Evolutionary conservation across 2,329 filamentous ascomycete species (phyloP).

Genomic region (Penicillium expansum): DNA sequence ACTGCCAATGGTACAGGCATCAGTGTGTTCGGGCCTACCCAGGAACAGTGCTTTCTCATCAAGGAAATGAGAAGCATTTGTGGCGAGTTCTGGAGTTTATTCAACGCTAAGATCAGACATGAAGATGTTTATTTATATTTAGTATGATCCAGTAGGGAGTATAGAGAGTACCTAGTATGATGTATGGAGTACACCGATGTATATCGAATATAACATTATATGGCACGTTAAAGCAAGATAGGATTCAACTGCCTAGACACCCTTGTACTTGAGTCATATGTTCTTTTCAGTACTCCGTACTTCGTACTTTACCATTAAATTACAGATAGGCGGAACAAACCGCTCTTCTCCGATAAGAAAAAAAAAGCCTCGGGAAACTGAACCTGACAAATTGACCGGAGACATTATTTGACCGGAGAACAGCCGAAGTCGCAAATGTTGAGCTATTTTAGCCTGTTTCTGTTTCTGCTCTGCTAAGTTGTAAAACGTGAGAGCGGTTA

Average conservation of each 20-base stretch:
- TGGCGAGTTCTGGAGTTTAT: neutral
- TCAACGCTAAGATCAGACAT: conserved; percentile 1
- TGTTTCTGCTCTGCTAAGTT: conserved; percentile 3
- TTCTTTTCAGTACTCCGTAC: neutral
- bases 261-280: neutral
- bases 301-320: neutral
- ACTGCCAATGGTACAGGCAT: conserved; percentile 5
- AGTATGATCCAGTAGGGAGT: neutral
- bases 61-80: neutral
- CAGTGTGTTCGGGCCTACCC: conserved; percentile 6
- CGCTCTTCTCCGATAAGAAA: neutral
- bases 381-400: conserved; percentile 6
- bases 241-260: neutral
- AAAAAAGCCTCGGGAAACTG: neutral
- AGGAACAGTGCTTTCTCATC: conserved; percentile 2
- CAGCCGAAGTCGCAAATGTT: conserved; percentile 12
- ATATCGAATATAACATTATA: neutral
- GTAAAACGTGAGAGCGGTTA: conserved; percentile 17
- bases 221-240: neutral
- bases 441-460: conserved; percentile 12
- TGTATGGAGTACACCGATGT: neutral
- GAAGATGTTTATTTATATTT: conserved; percentile 11
- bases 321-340: neutral
- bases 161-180: neutral
- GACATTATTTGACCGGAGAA: conserved; percentile 17